phyloP scores from a whole-genome alignment of 345 rosid genomes.

The Eucalyptus tenuipes region DNA sequence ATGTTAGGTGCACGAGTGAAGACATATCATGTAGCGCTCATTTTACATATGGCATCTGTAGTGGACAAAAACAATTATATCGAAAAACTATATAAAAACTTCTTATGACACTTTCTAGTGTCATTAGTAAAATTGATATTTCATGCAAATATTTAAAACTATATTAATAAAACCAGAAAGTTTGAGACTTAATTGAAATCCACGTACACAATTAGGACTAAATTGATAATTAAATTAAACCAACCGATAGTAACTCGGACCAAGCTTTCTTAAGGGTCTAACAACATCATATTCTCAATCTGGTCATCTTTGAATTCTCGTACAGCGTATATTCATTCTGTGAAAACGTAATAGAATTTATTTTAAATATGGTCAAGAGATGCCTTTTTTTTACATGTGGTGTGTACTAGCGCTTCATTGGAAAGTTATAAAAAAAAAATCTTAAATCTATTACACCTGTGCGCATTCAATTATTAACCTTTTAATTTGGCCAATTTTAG shows the following conservation, averaged over 20 bases:
- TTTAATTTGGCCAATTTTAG: accelerated
- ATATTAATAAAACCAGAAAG: neutral
- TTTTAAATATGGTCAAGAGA: neutral
- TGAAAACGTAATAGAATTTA: neutral
- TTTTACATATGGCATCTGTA: neutral
- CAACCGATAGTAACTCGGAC: neutral
- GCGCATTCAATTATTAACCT: neutral
- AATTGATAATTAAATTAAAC: neutral
- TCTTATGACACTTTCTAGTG: neutral
- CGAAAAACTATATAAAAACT: neutral
- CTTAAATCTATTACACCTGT: neutral
- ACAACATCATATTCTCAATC: neutral
- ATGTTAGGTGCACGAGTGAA: neutral
- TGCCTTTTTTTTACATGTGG: neutral
- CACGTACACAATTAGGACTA: accelerated
- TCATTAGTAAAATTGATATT: neutral
- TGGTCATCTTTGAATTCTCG: neutral
- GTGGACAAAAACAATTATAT: neutral
- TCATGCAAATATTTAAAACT: neutral
- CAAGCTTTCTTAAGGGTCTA: neutral
- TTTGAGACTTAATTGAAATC: neutral
- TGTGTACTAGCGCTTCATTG: neutral
- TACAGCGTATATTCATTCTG: neutral
- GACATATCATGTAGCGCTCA: neutral
- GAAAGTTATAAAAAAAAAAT: neutral